Percentiles rank a stretch among this genome's conserved stretches.
phyloP scores from a whole-genome alignment of 495 filamentous ascomycete genomes.

The Podospora fimiseda region DNA sequence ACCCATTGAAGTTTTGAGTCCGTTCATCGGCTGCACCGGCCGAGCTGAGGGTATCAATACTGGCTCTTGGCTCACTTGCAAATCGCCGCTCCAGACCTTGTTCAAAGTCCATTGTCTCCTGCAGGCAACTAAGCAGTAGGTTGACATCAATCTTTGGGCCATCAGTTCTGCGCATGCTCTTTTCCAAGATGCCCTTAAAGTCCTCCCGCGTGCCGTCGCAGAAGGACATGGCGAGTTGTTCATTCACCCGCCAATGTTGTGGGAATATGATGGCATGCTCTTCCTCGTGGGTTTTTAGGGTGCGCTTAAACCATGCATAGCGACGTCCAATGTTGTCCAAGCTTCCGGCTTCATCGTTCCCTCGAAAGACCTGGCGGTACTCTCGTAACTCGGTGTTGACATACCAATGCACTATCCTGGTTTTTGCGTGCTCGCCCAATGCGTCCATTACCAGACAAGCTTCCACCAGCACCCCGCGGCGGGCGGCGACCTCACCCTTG shows the following conservation, averaged over 20 bases:
- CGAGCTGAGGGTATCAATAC: constrained; percentile 85
- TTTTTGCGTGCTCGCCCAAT: constrained; percentile 79
- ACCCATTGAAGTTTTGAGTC: constrained; percentile 74
- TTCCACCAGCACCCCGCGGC: constrained; percentile 68
- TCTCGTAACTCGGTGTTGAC: constrained; percentile 95
- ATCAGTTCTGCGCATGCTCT: constrained; percentile 69
- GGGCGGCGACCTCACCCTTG: constrained; percentile 71
- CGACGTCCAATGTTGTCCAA: constrained; percentile 93
- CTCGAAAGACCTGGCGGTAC: constrained; percentile 90
- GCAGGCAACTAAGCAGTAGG: constrained; percentile 80
- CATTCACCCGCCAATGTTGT: constrained; percentile 78
- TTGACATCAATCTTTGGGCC: constrained; percentile 87
- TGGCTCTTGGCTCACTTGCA: constrained; percentile 67
- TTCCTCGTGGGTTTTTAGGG: constrained; percentile 92
- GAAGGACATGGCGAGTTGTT: constrained; percentile 84
- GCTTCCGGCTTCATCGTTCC: constrained; percentile 93
- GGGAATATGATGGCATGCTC: constrained; percentile 91
- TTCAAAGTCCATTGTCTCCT: constrained; percentile 97
- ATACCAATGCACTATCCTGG: constrained; percentile 88
- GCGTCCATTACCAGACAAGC: constrained; percentile 93
- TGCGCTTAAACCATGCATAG: constrained; percentile 94
- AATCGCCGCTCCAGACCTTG: constrained; percentile 84
- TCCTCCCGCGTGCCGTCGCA: constrained; percentile 94
- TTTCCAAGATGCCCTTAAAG: constrained; percentile 85
- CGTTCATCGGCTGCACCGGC: constrained; percentile 57